Evolutionary conservation across 805 yeast species (phyloP).

Genomic region (Lachancea meyersii): DNA sequence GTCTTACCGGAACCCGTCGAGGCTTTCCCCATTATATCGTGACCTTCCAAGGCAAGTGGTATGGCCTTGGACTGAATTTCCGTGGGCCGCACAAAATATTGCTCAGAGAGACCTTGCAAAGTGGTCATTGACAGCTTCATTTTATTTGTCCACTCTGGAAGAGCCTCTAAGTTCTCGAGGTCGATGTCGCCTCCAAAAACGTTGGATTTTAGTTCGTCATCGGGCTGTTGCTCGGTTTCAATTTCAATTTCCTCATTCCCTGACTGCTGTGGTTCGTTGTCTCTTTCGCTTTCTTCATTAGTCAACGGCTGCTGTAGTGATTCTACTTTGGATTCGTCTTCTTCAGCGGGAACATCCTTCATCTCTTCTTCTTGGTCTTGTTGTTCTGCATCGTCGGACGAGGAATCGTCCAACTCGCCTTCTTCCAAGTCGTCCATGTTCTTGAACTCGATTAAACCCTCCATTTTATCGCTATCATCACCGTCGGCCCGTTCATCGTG

Average conservation of each 20-base stretch:
- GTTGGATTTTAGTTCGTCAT: slow-evolving; percentile 23
- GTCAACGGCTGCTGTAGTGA: neutral
- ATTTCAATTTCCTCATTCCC: slow-evolving; percentile 4
- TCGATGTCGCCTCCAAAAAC: slow-evolving; percentile 24
- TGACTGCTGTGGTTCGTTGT: slow-evolving; percentile 13
- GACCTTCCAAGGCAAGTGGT: slow-evolving; percentile 65
- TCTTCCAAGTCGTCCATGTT: slow-evolving; percentile 30
- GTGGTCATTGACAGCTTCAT: slow-evolving; percentile 46
- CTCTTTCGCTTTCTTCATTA: slow-evolving; percentile 1
- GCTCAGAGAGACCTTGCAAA: slow-evolving; percentile 52
- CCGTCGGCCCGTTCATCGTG: slow-evolving; percentile 11
- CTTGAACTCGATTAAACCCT: slow-evolving; percentile 26
- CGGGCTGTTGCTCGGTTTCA: slow-evolving; percentile 19
- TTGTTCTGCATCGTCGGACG: slow-evolving; percentile 21
- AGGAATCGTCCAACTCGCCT: slow-evolving; percentile 26
- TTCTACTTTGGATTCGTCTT: neutral
- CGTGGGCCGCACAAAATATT: slow-evolving; percentile 68
- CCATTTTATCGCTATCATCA: slow-evolving; percentile 10
- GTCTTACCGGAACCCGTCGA: slow-evolving; percentile 98
- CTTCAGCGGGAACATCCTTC: neutral
- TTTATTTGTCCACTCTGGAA: slow-evolving; percentile 56
- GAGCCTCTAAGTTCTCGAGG: slow-evolving; percentile 31
- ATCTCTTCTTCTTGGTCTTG: slow-evolving; percentile 21
- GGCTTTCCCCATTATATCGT: slow-evolving; percentile 91
- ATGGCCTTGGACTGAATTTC: slow-evolving; percentile 73